Evolutionary conservation across 768 basidiomycete genomes (phyloP).

Genomic region (Mrakia gelida): DNA sequence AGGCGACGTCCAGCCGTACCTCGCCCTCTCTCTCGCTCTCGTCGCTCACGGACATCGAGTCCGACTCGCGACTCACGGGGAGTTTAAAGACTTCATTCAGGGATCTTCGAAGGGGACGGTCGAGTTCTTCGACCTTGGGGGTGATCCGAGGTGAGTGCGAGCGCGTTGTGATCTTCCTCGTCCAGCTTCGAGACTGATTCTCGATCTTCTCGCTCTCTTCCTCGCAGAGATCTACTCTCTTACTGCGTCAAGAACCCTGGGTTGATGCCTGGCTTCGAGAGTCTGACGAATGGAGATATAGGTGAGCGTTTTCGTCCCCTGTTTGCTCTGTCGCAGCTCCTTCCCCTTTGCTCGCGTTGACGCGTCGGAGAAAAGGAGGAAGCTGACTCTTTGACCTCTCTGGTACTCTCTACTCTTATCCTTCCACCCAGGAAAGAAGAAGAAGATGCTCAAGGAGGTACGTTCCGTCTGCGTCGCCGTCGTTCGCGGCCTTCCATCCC

Average conservation of each 20-base stretch:
- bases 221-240: constrained; percentile 51
- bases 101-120: constrained; percentile 48
- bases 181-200: not conserved
- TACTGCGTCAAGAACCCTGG: constrained; percentile 73
- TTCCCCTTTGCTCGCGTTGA: not conserved
- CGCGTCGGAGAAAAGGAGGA: too few relatives aligned
- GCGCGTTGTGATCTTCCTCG: constrained; percentile 41
- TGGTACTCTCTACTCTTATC: not conserved
- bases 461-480: too few relatives aligned
- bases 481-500: too few relatives aligned
- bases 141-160: constrained; percentile 50
- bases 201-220: not conserved
- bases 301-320: not conserved
- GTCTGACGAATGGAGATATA: constrained; percentile 51
- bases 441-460: constrained; percentile 19
- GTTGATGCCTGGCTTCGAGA: constrained; percentile 57
- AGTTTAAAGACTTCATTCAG: constrained; percentile 56
- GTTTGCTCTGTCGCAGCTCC: not conserved
- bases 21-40: constrained; percentile 56
- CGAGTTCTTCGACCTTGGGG: constrained; percentile 61
- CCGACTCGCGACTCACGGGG: constrained; percentile 60
- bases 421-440: not conserved
- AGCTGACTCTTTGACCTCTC: not conserved
- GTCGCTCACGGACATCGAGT: constrained; percentile 56
- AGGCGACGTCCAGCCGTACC: constrained; percentile 64